Evolutionary conservation across 768 basidiomycete genomes (phyloP), one percentile per base, ranked within the genome.

Genomic region (Lactifluus echinatus): DNA sequence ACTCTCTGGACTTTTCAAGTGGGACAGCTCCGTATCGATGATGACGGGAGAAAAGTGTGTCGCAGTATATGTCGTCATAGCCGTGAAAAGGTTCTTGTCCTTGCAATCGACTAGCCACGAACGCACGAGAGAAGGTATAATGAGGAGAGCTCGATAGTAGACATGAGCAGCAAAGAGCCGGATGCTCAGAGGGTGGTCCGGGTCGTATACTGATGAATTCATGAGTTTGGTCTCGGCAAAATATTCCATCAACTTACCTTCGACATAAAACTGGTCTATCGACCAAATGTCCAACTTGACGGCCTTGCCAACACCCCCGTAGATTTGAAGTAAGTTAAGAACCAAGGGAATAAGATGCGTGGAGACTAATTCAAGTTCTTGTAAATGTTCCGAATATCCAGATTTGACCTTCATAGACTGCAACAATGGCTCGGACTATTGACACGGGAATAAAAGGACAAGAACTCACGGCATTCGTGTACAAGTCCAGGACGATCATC

Each of bases 381-480:
- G 81, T 31, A 97, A 74, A 64, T 96, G 92, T 56, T 91, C 92
- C 53, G 91, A 82, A 67, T 95, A 98, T 58, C 79, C 80, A 15
- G 85, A 79, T 62, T 89, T 82, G 45, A 98, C 85, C 74, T 87
- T 90, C 63, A 91, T 77, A 0, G 94, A 95, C 93, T 97, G 65
- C 15, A 33, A 2, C 10, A 28, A 39, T 2, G 28, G 23, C 23
- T 52, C 21, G 64, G 28, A 61, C 55, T 21, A 55, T 21, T 40
- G n/a, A 4, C 15, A 14, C 15, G 8, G 10, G 26, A 31, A 19
- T 17, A 24, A 10, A 36, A 8, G 11, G 26, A 23, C n/a, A 36
- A 29, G 19, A 40, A 75, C 89, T 61, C 68, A 94, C 93, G 8
- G 91, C 87, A 68, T 89, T 83, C 24, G 75, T 73, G 70, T 96